Conservation (phyloP, 768 basidiomycete genomes). For the Mycena galericulata region DNA sequence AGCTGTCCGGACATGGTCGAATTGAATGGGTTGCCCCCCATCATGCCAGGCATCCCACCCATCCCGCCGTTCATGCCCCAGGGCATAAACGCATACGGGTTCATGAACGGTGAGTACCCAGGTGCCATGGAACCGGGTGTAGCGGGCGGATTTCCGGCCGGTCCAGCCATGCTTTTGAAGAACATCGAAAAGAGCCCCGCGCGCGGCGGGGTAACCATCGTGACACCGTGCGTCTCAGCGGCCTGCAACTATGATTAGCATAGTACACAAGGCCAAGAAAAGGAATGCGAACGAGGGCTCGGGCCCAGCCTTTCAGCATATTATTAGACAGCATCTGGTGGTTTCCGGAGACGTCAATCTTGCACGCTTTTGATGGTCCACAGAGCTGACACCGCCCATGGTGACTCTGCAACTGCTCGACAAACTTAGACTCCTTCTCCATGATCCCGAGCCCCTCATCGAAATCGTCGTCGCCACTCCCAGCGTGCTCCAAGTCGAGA, state of each 20-base stretch:
- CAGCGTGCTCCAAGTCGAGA: constrained; percentile 20
- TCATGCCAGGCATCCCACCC: neutral
- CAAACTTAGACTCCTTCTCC: neutral
- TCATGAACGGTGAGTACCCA: neutral
- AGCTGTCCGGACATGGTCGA: neutral
- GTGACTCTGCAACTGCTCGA: neutral
- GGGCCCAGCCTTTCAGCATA: constrained; percentile 2
- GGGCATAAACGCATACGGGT: neutral
- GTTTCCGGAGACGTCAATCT: neutral
- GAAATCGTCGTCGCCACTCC: constrained; percentile 4
- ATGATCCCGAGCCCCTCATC: constrained; percentile 11
- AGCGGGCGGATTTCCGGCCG: neutral
- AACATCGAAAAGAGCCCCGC: constrained; percentile 13
- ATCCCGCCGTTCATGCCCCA: constrained; percentile 1
- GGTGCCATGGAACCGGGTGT: neutral
- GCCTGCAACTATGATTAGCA: constrained; percentile 8
- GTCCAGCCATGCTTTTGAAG: constrained; percentile 1
- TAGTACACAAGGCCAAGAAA: neutral
- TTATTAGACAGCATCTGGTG: neutral
- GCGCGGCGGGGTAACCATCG: constrained; percentile 7
- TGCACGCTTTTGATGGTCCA: constrained; percentile 15
- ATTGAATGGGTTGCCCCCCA: neutral
- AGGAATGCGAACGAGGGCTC: neutral
- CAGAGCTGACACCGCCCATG: constrained; percentile 2
- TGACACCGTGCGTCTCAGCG: constrained; percentile 16